Evolutionary conservation across 2,329 filamentous ascomycete genomes (phyloP).

Genomic region (Diaporthe humulicola): DNA sequence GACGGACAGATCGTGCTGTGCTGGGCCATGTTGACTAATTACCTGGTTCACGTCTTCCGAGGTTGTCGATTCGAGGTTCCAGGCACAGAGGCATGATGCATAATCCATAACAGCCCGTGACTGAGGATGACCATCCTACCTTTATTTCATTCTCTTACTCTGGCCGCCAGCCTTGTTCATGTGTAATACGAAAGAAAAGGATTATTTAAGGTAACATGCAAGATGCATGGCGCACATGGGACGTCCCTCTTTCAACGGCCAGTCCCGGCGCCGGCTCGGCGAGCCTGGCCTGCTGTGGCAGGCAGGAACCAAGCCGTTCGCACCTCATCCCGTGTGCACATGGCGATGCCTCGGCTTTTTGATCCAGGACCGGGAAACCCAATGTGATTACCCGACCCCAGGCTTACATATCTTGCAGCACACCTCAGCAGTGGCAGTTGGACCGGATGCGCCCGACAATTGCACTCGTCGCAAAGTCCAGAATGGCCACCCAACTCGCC

Average conservation of each 20-base stretch:
- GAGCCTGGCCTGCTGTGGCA: not conserved
- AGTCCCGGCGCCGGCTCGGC: slow-evolving; percentile 28
- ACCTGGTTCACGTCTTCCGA: not conserved
- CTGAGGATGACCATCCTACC: not conserved
- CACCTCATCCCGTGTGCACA: slow-evolving; percentile 25
- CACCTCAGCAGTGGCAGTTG: not conserved
- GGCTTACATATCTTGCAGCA: not conserved
- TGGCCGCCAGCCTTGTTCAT: not conserved
- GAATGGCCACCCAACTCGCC: slow-evolving; percentile 73
- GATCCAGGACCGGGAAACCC: not conserved
- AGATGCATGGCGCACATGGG: not conserved
- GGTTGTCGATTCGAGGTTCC: not conserved
- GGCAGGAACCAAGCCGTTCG: not conserved
- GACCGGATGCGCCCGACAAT: slow-evolving; percentile 30
- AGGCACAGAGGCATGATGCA: not conserved
- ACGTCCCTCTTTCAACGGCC: not conserved
- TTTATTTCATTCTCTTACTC: not conserved
- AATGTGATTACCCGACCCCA: not conserved
- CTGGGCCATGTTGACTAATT: not conserved
- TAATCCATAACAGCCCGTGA: not conserved
- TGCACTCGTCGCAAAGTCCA: slow-evolving; percentile 41
- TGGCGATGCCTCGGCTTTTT: slow-evolving; percentile 34
- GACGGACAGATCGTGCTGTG: not conserved
- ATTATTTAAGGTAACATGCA: not conserved
- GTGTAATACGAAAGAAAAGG: not conserved